Evolutionary conservation across 495 filamentous ascomycete genomes (phyloP).

Genomic region (Penicillium paradoxum): DNA sequence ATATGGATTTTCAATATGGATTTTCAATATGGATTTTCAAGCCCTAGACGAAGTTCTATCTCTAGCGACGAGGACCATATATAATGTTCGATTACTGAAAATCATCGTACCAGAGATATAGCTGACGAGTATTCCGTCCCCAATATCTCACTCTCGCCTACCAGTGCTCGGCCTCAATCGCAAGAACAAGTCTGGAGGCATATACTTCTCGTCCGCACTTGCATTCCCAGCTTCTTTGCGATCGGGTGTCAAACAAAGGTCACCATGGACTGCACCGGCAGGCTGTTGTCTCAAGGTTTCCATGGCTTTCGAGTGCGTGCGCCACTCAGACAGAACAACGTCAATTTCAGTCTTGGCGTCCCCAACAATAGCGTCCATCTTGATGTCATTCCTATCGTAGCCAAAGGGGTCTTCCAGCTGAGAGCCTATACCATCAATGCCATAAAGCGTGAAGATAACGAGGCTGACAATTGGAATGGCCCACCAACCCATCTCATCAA

Average conservation of each 20-base stretch:
- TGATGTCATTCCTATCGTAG: conserved; percentile 71
- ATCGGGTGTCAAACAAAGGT: conserved; percentile 9
- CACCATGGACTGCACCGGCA: conserved; percentile 6
- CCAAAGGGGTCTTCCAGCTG: conserved; percentile 77
- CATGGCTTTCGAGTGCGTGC: conserved; percentile 26
- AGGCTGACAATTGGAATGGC: conserved; percentile 60
- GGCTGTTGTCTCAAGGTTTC: conserved; percentile 6
- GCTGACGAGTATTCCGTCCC: background rate
- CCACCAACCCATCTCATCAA: conserved; percentile 71
- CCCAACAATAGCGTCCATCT: conserved; percentile 69
- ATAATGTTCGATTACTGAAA: too few species aligned
- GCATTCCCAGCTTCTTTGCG: conserved; percentile 3
- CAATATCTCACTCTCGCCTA: background rate
- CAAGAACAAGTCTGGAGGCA: conserved; percentile 38
- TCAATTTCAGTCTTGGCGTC: conserved; percentile 61
- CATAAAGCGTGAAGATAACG: conserved; percentile 69
- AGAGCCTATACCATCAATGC: conserved; percentile 68
- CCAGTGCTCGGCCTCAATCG: conserved; percentile 15
- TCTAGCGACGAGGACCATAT: background rate
- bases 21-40: too few species aligned
- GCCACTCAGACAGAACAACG: conserved; percentile 63
- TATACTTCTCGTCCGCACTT: conserved; percentile 13
- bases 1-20: too few species aligned
- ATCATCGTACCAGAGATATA: background rate
- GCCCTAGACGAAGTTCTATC: too few species aligned